Percentiles rank a stretch among this genome's conserved stretches.
phyloP scores from a whole-genome alignment of 352 stramenopile genomes.

The Pythium rhizo-oryzae region DNA sequence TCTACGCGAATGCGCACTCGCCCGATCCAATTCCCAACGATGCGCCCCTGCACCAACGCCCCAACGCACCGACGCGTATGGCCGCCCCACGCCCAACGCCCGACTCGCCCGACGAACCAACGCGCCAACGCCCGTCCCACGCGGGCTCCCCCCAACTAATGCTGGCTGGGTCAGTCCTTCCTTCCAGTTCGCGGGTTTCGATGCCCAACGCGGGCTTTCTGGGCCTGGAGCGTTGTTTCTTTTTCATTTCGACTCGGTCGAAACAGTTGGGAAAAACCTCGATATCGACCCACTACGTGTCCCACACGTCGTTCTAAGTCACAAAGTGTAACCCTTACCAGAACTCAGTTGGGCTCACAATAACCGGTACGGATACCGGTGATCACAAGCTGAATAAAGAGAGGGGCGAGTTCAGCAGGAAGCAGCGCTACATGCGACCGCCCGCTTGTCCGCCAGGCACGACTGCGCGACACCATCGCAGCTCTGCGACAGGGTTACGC shows the following conservation, averaged over 20 bases:
- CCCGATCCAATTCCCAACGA: background rate
- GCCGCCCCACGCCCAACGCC: background rate
- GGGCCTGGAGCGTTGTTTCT: background rate
- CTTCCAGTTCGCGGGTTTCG: background rate
- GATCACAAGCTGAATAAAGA: background rate
- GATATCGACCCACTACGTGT: too few species aligned
- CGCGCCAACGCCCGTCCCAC: background rate
- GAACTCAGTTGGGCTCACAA: too few species aligned
- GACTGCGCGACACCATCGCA: background rate
- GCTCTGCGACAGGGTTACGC: background rate
- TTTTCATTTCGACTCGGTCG: background rate
- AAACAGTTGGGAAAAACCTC: background rate
- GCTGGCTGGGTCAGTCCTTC: background rate
- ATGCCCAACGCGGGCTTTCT: too few species aligned
- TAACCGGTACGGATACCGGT: too few species aligned
- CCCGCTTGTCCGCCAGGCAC: background rate
- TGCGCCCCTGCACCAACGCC: background rate
- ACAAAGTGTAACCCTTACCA: too few species aligned
- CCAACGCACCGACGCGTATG: background rate
- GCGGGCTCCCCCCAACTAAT: background rate
- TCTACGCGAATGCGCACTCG: too few species aligned
- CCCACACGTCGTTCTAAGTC: too few species aligned
- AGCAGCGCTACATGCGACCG: background rate
- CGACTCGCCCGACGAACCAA: too few species aligned
- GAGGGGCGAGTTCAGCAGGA: background rate